Evolutionary conservation across 139 green algal species (phyloP).

Genomic region (Haematococcus sp.): DNA sequence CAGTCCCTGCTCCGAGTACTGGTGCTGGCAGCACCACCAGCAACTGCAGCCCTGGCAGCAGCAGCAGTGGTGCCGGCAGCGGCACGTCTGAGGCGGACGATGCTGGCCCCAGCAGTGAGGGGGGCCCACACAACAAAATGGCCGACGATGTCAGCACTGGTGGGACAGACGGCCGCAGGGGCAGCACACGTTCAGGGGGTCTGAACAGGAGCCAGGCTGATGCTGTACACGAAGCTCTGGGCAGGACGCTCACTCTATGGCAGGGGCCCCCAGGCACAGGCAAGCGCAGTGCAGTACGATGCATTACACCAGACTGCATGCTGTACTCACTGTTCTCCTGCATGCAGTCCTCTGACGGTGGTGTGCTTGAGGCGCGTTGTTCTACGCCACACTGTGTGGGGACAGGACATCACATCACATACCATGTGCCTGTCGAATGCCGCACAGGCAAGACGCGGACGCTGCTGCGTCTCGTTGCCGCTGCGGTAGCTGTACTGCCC

Average conservation of each 20-base stretch:
- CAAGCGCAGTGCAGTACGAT: no score
- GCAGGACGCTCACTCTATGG: constrained; percentile 54
- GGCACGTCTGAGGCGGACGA: constrained; percentile 11
- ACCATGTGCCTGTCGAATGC: no score
- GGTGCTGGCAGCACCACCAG: neutral
- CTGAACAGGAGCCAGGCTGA: constrained; percentile 44
- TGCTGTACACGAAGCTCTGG: constrained; percentile 44
- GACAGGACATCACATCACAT: no score
- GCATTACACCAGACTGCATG: no score
- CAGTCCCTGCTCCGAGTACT: neutral
- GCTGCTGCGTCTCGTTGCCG: constrained; percentile 29
- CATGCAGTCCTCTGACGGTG: no score
- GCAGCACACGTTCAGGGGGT: neutral
- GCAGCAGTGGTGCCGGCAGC: neutral
- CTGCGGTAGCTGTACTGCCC: neutral
- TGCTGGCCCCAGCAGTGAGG: constrained; percentile 5
- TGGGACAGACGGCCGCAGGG: constrained; percentile 13
- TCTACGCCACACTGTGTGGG: no score
- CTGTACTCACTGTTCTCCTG: no score
- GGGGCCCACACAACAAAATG: no score
- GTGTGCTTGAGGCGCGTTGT: no score
- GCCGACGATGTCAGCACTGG: no score
- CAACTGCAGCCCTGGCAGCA: neutral
- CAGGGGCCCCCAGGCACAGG: constrained; percentile 65
- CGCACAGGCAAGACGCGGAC: constrained; percentile 63